phyloP scores from a whole-genome alignment of 163 green algal species.

The Chlamydomonas reinhardtii region DNA sequence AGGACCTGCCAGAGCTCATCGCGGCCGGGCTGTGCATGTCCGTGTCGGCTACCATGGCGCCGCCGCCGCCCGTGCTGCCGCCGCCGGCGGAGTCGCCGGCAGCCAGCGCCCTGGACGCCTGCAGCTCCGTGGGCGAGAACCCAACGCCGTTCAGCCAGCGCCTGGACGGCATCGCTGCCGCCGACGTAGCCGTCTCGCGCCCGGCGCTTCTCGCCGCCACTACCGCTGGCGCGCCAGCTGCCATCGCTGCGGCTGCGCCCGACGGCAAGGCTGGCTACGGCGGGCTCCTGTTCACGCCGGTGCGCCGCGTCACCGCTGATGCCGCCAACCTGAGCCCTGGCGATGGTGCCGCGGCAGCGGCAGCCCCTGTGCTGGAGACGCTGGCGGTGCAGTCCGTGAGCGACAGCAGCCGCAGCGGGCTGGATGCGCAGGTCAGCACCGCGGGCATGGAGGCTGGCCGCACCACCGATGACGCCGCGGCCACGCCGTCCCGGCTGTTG shows the following conservation, averaged over 20 bases:
- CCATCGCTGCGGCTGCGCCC: too few species aligned
- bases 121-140: conserved; percentile 30
- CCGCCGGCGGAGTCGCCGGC: background rate
- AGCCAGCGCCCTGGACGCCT: background rate
- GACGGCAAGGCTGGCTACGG: too few species aligned
- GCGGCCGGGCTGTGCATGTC: conserved; percentile 31
- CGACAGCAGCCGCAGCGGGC: conserved; percentile 10
- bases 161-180: background rate
- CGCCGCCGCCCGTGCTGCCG: background rate
- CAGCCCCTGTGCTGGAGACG: background rate
- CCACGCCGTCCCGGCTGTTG: background rate
- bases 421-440: too few species aligned
- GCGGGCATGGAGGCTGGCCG: background rate
- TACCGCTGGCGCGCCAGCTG: too few species aligned
- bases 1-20: conserved; percentile 35
- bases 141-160: background rate
- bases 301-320: too few species aligned
- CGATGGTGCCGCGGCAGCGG: background rate
- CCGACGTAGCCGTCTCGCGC: too few species aligned
- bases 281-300: conserved; percentile 3
- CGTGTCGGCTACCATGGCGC: background rate
- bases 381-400: conserved; percentile 14
- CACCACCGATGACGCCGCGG: background rate
- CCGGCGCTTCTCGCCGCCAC: background rate
- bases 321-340: background rate